Evolutionary conservation across 768 basidiomycete species (phyloP), one percentile per base, ranked within the genome.

Genomic region (Podaxis sp.): DNA sequence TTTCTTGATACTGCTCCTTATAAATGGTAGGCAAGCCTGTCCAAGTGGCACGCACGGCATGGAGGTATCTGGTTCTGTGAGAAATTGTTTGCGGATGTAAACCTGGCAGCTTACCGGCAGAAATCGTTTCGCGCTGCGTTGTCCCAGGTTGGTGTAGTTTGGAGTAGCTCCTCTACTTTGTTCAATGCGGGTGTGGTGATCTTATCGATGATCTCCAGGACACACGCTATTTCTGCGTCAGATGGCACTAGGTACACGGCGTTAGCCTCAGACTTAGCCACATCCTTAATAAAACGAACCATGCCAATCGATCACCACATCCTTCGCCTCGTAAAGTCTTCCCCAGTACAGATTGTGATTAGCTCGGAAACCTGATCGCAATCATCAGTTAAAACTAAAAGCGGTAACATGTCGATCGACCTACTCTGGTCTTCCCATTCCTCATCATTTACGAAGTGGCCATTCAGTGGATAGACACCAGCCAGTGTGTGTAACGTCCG

Each of bases 261-360:
- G 51, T 67, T 24, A 72, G 57, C 65, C 46, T 49, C 15, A 33
- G 3, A 26, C 24, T n/a, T 6, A 50, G 36, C 30, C 10, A 55
- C 58, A 4, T 56, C 48, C 6, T 37, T n/a, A 22, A 17, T 44
- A 48, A 38, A 26, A 68, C 81, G 51, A 69, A 90, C 90, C 84
- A 72, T 96, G 95, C 96, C 96, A 99, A 63, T 93, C 87, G 38
- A 95, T 83, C 60, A 85, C 82, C 55, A 95, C 88, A 60, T 97
- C 92, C 68, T 88, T 80, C 3, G 89, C 77, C 60, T 90, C 85
- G 73, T 89, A 93, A 33, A 91, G 75, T 54, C 82, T 84, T 7
- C 95, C 96, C 96, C 96, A 97, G 50, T 85, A 82, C 11, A 78
- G 74, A 64, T 83, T 85, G 66, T 91, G 88, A 51, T 81, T 78